These are phyloP conservation scores for Zychaea mexicana DNA, from an alignment of 371 early-diverging fungal species.

Conservation along the genomic window DNA sequence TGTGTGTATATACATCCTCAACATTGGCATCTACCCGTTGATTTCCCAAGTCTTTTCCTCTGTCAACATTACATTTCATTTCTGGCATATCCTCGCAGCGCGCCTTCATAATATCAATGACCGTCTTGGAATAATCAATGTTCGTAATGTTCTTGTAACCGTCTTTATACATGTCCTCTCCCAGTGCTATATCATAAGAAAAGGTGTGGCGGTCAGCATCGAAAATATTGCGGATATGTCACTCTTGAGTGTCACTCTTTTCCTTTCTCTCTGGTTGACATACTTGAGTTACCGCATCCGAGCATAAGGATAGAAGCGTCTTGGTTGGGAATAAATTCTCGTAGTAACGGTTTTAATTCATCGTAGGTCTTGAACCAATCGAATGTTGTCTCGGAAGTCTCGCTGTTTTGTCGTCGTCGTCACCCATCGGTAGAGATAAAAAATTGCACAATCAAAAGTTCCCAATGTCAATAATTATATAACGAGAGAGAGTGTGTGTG, in stretches of 20 bases:
- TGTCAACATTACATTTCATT: conserved; percentile 60
- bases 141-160: conserved; percentile 80
- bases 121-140: conserved; percentile 79
- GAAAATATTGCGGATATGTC: too few species aligned
- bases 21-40: too few species aligned
- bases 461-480: too few species aligned
- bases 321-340: conserved; percentile 56
- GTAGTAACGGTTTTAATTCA: conserved; percentile 68
- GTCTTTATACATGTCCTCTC: conserved; percentile 81
- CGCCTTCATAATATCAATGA: conserved; percentile 78
- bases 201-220: too few species aligned
- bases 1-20: too few species aligned
- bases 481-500: too few species aligned
- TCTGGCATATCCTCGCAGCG: conserved; percentile 60
- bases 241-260: too few species aligned
- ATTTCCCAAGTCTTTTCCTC: too few species aligned
- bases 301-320: conserved; percentile 71
- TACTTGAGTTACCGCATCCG: conserved; percentile 81
- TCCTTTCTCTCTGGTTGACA: too few species aligned
- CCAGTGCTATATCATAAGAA: conserved; percentile 45
- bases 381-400: conserved; percentile 60
- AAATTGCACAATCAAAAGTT: not conserved
- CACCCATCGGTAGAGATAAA: not conserved
- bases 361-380: conserved; percentile 89
- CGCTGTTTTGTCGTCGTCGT: conserved; percentile 26